Evolutionary conservation across 768 basidiomycete species (phyloP), one percentile per base, ranked within the genome.

Genomic region (Tephrocybe sp.): DNA sequence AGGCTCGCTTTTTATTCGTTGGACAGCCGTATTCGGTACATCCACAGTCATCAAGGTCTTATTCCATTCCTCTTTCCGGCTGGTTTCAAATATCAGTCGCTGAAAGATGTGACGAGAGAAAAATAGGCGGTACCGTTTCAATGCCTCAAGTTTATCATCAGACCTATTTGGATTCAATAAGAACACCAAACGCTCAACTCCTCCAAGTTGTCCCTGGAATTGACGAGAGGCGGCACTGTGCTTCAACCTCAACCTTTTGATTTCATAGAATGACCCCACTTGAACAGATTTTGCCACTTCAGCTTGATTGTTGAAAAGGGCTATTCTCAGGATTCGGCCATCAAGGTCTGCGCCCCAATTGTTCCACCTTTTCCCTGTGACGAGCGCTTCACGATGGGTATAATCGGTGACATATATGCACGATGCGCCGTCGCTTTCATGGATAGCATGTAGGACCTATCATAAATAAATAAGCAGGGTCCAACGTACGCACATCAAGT

Each of bases 391-490:
- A 47, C 83, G 75, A 3, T 67, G 61, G 1, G 84, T 84, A 59
- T 86, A 88, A 62, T 89, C 87, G 7, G 85, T 87, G 30, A 84
- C 78, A 53, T 77, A 83, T 34, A 87, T 63, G 43, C 67, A 72
- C 4, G 73, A 64, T 20, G 62, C 61, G 22, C 68, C 62, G 26
- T 62, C 56, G 14, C 68, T 57, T 39, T 70, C 66, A 16, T 63
- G 54, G 11, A 67, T 65, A 16, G 70, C 53, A 52, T 75, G 71
- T 3, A 87, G 64, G 31, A 84, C 62, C 85, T 86, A 49, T 12
- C 46, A 17, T 30, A n/a, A 6, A 43, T 12, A 22, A 20, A 39
- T 47, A 11, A 39, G 44, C n/a, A n/a, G n/a, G n/a, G n/a, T n/a
- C 12, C 12, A 46, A n/a, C 26, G 1, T n/a, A 54, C 22, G 19